Evolutionary conservation across 2,329 filamentous ascomycete species (phyloP).

Genomic region (Scedosporium dehoogii): DNA sequence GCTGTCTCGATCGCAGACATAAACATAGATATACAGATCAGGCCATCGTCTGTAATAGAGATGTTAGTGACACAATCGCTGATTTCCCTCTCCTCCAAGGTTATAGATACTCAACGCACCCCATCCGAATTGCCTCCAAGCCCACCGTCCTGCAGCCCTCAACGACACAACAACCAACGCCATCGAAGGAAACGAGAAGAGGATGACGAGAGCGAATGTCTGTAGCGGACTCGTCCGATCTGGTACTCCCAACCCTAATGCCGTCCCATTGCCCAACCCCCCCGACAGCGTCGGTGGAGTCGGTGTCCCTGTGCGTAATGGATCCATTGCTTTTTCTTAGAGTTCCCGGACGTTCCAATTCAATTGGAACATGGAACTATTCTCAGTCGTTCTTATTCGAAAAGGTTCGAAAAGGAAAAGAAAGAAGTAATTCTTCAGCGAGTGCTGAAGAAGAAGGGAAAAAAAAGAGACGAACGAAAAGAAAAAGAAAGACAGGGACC

Average conservation of each 20-base stretch:
- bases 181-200: constrained; percentile 22
- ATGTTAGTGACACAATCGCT: background rate
- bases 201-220: constrained; percentile 17
- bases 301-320: background rate
- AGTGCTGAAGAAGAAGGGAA: background rate
- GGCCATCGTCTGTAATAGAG: constrained; percentile 15
- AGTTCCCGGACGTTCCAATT: background rate
- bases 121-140: constrained; percentile 17
- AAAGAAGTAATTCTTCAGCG: background rate
- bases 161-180: constrained; percentile 17
- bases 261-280: background rate
- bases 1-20: constrained; percentile 7
- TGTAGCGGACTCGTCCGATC: constrained; percentile 16
- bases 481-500: background rate
- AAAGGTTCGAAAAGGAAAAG: background rate
- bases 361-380: background rate
- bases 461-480: background rate
- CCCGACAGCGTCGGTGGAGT: background rate
- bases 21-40: constrained; percentile 17
- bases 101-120: constrained; percentile 12
- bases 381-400: background rate
- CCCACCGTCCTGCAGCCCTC: constrained; percentile 18
- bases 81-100: background rate
- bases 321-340: background rate
- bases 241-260: background rate